Conservation (phyloP, 371 early-diverging fungal species). For the Capniomyces stellatus region DNA sequence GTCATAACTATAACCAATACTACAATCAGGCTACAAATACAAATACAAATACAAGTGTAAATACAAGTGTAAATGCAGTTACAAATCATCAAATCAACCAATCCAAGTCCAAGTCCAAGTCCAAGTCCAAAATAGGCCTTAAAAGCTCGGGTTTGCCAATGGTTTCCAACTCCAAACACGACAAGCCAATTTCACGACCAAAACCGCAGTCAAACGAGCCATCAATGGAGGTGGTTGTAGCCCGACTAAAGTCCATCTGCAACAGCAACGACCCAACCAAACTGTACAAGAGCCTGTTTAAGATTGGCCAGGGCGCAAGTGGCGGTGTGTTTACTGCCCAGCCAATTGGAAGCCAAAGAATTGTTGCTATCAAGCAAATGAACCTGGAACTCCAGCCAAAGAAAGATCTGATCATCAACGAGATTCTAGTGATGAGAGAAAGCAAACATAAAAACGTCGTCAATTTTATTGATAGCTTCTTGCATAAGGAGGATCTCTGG, state of each 20-base stretch:
- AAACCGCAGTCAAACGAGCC: conserved; percentile 14
- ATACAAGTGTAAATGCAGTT: no score
- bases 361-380: conserved; percentile 92
- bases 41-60: no score
- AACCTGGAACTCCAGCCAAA: conserved; percentile 87
- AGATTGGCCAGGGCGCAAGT: conserved; percentile 95
- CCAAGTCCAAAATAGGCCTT: no score
- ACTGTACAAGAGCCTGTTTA: conserved; percentile 55
- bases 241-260: conserved; percentile 66
- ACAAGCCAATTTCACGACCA: neutral
- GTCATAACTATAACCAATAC: neutral
- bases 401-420: conserved; percentile 91
- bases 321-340: conserved; percentile 83
- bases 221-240: conserved; percentile 54
- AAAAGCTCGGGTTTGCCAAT: no score
- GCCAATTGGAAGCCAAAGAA: conserved; percentile 38
- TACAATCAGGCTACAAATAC: neutral
- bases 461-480: conserved; percentile 84
- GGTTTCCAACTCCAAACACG: neutral
- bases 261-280: conserved; percentile 73
- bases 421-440: conserved; percentile 87
- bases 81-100: no score
- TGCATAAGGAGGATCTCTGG: conserved; percentile 80
- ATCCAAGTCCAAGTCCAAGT: no score
- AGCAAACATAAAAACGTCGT: conserved; percentile 86